Evolutionary conservation across 225 moss, liverwort and hornwort species (phyloP), one percentile per base, ranked within the genome.

Genomic region (Climacium dendroides): DNA sequence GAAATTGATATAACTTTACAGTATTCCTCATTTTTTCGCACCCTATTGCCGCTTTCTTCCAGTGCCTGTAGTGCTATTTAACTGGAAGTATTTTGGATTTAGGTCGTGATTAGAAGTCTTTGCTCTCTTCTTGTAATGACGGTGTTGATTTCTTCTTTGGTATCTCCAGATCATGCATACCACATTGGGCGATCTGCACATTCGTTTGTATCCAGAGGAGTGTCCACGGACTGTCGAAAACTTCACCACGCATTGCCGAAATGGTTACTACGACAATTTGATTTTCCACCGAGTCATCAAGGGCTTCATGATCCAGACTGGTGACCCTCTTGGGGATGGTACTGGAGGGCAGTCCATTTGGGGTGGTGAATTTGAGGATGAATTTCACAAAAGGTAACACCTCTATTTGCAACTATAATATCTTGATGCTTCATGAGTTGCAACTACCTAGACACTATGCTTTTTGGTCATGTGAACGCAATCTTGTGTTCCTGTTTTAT

Each of bases 331-430:
- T 74, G 99, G 99, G 81, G 99, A 99, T 91, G 99, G 99, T 69
- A 99, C 99, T 60, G 99, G 99, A 74, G 99, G 99, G 79, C 99
- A 99, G 86, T 99, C 99, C 45, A 92, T 99, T 57, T 99, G 99
- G 99, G 99, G 99, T 77, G 99, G 99, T 81, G 99, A 99, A 89
- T 99, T 99, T 90, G 99, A 99, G 89, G 99, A 99, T 85, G 99
- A 99, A 87, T 99, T 99, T 86, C 97, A 99, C 94, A 99, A 99
- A 90, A 99, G 98, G 98, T 96, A 83, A 63, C 23, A 24, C n/a
- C 34, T 39, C 34, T 23, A 35, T 69, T 80, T 71, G 23, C 66
- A 80, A 80, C 58, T 34, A 22, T n/a, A 60, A 11, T 30, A 59
- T 50, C 22, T 85, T 66, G 26, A 52, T 79, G 53, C 39, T 53